Conservation (phyloP, 2,329 filamentous ascomycete genomes). For the Fusarium armeniacum region DNA sequence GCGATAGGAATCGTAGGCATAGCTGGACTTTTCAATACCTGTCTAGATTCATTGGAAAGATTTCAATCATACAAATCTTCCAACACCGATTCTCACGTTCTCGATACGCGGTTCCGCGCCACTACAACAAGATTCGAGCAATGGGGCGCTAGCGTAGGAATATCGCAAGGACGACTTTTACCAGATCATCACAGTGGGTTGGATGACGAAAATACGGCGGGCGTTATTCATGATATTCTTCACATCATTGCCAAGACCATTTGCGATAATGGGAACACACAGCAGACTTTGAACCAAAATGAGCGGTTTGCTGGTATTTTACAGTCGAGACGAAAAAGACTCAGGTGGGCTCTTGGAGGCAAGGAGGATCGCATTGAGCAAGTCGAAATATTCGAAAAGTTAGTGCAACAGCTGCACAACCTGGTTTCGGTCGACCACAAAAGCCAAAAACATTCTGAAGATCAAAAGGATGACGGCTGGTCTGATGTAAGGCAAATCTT, state of each 20-base stretch:
- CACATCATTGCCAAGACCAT: background rate
- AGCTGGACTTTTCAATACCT: conserved; percentile 37
- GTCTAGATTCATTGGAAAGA: conserved; percentile 38
- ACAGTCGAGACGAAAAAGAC: background rate
- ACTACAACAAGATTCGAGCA: conserved; percentile 33
- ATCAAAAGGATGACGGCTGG: background rate
- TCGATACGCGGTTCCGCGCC: conserved; percentile 34
- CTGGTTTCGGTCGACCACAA: rapidly evolving
- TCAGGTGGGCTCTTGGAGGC: background rate
- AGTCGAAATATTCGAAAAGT: background rate
- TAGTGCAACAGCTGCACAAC: background rate
- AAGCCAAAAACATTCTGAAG: rapidly evolving
- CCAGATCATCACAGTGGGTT: background rate
- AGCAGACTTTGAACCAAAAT: rapidly evolving
- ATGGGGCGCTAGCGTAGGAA: conserved; percentile 44
- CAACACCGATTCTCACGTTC: conserved; percentile 16
- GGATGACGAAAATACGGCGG: rapidly evolving
- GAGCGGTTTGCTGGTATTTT: rapidly evolving
- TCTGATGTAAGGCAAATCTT: background rate
- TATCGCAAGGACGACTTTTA: background rate
- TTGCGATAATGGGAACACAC: rapidly evolving
- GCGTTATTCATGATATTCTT: background rate
- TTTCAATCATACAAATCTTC: conserved; percentile 37
- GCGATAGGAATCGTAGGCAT: conserved; percentile 17
- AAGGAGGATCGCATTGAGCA: background rate